Evolutionary conservation across 257 asterid species (phyloP).

Genomic region (Euphrasia confusa): DNA sequence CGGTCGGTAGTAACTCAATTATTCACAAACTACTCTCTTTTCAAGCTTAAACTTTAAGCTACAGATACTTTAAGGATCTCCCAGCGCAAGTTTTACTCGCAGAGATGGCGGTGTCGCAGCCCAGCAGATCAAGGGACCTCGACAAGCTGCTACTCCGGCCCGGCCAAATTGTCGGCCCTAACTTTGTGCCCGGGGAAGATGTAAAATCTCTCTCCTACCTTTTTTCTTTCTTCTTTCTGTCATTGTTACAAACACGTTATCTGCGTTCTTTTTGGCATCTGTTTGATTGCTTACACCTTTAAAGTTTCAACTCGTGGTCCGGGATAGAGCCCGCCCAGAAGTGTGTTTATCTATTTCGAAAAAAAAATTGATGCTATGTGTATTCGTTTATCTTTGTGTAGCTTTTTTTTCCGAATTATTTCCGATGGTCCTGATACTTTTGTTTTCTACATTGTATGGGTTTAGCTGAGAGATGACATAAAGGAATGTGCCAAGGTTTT

Average conservation of each 20-base stretch:
- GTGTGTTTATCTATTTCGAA: background rate
- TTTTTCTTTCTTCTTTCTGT: slow-evolving; percentile 1
- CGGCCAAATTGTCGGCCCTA: slow-evolving; percentile 72
- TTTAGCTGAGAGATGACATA: slow-evolving; percentile 76
- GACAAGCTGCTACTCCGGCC: slow-evolving; percentile 91
- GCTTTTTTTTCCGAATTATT: background rate
- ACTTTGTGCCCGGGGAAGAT: slow-evolving; percentile 69
- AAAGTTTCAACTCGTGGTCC: background rate
- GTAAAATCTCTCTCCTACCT: slow-evolving; percentile 31
- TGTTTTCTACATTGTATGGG: background rate
- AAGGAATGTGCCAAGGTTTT: slow-evolving; percentile 70
- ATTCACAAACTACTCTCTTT: too few species aligned
- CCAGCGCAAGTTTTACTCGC: background rate
- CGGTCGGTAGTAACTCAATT: too few species aligned
- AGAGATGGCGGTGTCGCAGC: slow-evolving; percentile 58
- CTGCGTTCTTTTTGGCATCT: slow-evolving; percentile 12
- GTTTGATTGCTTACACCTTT: slow-evolving; percentile 18
- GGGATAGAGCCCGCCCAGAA: too few species aligned
- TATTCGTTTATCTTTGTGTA: background rate
- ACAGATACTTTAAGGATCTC: too few species aligned
- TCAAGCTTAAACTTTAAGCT: background rate
- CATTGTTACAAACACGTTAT: slow-evolving; percentile 22
- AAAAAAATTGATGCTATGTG: too few species aligned
- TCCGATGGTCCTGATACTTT: slow-evolving; percentile 20
- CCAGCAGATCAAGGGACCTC: slow-evolving; percentile 95